Evolutionary conservation across 2,329 filamentous ascomycete genomes (phyloP).

Genomic region (Monascus ruber): DNA sequence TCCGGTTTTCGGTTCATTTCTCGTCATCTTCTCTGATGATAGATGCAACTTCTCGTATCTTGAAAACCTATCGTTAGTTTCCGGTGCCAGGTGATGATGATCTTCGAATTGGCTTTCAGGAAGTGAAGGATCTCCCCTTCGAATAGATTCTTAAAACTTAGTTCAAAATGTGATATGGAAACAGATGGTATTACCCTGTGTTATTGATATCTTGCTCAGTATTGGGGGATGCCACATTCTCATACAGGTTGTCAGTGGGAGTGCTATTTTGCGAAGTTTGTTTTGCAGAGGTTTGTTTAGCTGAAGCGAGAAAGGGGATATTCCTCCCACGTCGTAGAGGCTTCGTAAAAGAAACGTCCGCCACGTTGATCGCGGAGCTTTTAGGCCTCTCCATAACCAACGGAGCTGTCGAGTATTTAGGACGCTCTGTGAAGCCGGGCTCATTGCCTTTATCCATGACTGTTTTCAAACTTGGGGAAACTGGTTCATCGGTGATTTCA

Average conservation of each 20-base stretch:
- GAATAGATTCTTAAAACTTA: too few species aligned
- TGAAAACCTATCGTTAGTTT: too few species aligned
- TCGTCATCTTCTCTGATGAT: too few species aligned
- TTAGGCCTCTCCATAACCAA: conserved; percentile 21
- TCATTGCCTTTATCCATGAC: conserved; percentile 8
- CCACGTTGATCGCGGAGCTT: conserved; percentile 17
- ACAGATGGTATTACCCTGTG: too few species aligned
- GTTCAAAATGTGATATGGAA: too few species aligned
- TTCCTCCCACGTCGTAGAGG: conserved; percentile 13
- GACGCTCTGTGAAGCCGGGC: conserved; percentile 1
- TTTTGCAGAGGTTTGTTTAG: conserved; percentile 1
- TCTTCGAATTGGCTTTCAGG: too few species aligned
- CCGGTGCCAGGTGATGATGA: too few species aligned
- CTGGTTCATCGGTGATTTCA: conserved; percentile 5
- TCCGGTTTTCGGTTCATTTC: too few species aligned
- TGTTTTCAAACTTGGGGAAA: conserved; percentile 7
- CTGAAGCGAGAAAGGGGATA: conserved; percentile 12
- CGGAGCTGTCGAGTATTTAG: conserved; percentile 5
- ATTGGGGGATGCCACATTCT: not conserved
- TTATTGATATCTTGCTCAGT: not conserved
- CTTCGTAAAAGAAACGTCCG: conserved; percentile 23
- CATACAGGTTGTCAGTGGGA: not conserved
- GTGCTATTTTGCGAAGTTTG: not conserved
- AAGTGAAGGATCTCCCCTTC: too few species aligned
- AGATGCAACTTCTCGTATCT: too few species aligned